Base-by-base conservation (phyloP, 257 asterid genomes). In the Echium plantagineum region DNA sequence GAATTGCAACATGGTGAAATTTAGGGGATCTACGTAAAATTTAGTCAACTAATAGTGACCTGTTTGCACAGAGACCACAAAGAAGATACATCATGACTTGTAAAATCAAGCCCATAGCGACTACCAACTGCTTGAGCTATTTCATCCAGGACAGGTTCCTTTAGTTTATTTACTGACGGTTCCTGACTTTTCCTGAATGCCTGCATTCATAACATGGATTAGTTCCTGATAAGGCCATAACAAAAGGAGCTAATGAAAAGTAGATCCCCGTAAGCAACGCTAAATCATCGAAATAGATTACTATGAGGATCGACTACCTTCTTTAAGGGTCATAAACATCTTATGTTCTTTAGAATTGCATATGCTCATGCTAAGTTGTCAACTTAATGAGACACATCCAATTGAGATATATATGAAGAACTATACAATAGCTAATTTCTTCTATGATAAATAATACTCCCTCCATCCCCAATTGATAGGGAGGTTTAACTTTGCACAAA, bases 41-140 rank as follows among this genome's bases (percentile, higher is more conserved):
- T 57, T 42, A n/a, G n/a, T n/a, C n/a, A n/a, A n/a, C n/a, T n/a
- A 46, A 60, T 22, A 15, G n/a, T 58, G 16, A 93, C 97, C 94
- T 86, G 97, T 70, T 84, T 93, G 82, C 99, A 93, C 30, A 93
- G 81, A 72, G 75, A 83, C 99, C 99, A 93, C 48, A 93, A 72
- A 54, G 94, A 74, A 53, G 94, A 86, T 26, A 76, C 80, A 77
- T 89, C 97, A 66, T 57, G 65, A 52, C 59, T 63, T 20, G 91
- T 83, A 80, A 93, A 84, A 71, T 79, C 84, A 69, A 89, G 77
- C 72, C 90, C 95, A 89, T 81, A 83, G 15, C 89, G 94, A 53
- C 18, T 68, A 21, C 72, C 77, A 57, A 89, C 63, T 64, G 72
- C 81, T 64, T 60, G 82, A 42, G 86, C 66, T 65, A 93, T 83